Percentiles rank a stretch among this genome's conserved stretches.
Evolutionary conservation across 768 basidiomycete genomes (phyloP).

Genomic region (Termitomyces eurrhizus): DNA sequence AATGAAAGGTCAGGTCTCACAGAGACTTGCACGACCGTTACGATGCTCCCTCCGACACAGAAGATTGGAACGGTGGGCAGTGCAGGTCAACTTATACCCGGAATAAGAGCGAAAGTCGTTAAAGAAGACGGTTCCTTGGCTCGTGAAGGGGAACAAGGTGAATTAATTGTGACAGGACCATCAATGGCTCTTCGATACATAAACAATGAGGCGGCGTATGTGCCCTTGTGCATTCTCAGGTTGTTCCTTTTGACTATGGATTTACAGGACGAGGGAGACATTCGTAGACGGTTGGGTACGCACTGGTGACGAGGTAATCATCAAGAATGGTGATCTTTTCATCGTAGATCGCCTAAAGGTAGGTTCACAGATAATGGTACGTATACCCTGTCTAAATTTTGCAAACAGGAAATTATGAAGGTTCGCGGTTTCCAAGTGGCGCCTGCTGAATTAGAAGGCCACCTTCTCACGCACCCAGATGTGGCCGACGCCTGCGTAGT

Average conservation of each 20-base stretch:
- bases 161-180: slow-evolving; percentile 57
- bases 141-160: slow-evolving; percentile 55
- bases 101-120: slow-evolving; percentile 51
- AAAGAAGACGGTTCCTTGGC: slow-evolving; percentile 56
- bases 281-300: slow-evolving; percentile 64
- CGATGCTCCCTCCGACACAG: slow-evolving; percentile 39
- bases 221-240: slow-evolving; percentile 4
- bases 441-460: slow-evolving; percentile 65
- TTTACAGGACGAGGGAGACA: slow-evolving; percentile 54
- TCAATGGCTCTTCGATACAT: slow-evolving; percentile 57
- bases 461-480: slow-evolving; percentile 55
- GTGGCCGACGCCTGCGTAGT: slow-evolving; percentile 65
- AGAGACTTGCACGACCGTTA: slow-evolving; percentile 54
- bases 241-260: not conserved
- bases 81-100: slow-evolving; percentile 56
- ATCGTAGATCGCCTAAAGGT: slow-evolving; percentile 76
- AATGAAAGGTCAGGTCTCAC: slow-evolving; percentile 45
- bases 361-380: not conserved
- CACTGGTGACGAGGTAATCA: slow-evolving; percentile 72
- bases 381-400: not conserved
- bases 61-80: slow-evolving; percentile 49
- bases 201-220: slow-evolving; percentile 59
- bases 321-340: slow-evolving; percentile 58
- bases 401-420: slow-evolving; percentile 64
- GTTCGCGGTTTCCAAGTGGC: slow-evolving; percentile 58